phyloP scores from a whole-genome alignment of 208 protist species.

The Endotrypanum monterogeii region DNA sequence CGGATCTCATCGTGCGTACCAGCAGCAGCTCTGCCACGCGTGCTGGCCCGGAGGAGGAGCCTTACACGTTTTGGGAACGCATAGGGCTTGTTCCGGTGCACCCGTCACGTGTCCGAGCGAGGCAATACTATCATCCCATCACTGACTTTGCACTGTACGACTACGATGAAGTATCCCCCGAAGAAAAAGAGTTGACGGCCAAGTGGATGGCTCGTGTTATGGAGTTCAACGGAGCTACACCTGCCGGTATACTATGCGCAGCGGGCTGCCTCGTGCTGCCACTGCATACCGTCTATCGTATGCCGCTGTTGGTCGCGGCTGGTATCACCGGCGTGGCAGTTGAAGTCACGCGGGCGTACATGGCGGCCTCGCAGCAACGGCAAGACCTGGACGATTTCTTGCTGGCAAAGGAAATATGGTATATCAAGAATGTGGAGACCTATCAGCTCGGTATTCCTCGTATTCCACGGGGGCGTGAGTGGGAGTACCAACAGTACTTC shows the following conservation, averaged over 20 bases:
- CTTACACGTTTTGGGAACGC: conserved; percentile 91
- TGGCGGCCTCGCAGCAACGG: conserved; percentile 71
- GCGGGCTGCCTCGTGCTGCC: conserved; percentile 77
- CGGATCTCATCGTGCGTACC: conserved; percentile 28
- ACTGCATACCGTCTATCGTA: conserved; percentile 76
- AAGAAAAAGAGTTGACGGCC: conserved; percentile 86
- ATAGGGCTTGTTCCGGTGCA: conserved; percentile 79
- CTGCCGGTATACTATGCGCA: conserved; percentile 64
- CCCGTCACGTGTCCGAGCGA: conserved; percentile 75
- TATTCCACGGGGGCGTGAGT: conserved; percentile 75
- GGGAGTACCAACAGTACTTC: conserved; percentile 71
- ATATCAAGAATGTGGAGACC: conserved; percentile 91
- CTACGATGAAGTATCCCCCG: conserved; percentile 84
- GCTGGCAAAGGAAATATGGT: conserved; percentile 89
- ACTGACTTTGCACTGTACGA: conserved; percentile 88
- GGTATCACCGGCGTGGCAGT: conserved; percentile 68
- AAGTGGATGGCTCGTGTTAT: conserved; percentile 85
- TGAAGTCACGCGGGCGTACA: conserved; percentile 77
- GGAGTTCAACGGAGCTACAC: conserved; percentile 81
- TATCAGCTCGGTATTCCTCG: conserved; percentile 82
- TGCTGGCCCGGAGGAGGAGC: conserved; percentile 73
- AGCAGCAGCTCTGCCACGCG: conserved; percentile 28
- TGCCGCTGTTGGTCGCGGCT: conserved; percentile 73
- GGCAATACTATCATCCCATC: conserved; percentile 86
- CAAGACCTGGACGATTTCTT: conserved; percentile 90